Conservation (phyloP, 495 filamentous ascomycete species). For the Daldinia bambusicola region DNA sequence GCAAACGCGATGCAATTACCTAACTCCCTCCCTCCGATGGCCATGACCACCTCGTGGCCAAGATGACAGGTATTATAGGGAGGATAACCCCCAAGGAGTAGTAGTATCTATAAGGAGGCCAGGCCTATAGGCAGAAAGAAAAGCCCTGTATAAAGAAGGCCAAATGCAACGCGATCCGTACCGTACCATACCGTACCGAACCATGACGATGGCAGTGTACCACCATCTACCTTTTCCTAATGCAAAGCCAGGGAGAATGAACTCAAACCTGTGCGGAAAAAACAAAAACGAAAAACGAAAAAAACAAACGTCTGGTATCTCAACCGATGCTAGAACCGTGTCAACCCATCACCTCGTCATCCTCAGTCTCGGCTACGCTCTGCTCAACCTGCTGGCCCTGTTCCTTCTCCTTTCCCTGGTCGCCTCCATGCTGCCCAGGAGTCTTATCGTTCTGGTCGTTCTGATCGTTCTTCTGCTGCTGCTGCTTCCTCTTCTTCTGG, state of each 20-base stretch:
- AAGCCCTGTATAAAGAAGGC: background rate
- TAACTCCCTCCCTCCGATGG: background rate
- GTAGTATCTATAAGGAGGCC: too few species aligned
- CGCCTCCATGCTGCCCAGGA: background rate
- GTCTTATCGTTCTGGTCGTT: too few species aligned
- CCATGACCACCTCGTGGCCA: background rate
- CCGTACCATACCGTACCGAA: background rate
- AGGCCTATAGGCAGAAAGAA: background rate
- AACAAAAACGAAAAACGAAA: background rate
- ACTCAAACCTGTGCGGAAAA: background rate
- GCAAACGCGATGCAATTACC: background rate
- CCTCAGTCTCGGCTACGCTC: background rate
- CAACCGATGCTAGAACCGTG: background rate
- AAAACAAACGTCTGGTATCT: slow-evolving; percentile 1
- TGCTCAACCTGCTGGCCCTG: background rate
- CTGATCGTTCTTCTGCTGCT: background rate
- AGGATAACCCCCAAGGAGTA: too few species aligned
- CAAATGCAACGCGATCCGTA: too few species aligned
- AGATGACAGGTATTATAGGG: background rate
- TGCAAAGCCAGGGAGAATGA: slow-evolving; percentile 2
- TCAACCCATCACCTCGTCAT: background rate
- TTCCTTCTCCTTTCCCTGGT: background rate
- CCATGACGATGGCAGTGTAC: background rate
- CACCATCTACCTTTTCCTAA: background rate
- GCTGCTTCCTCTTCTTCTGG: background rate